phyloP scores from a whole-genome alignment of 208 protist species.

The Acanthamoeba triangularis region DNA sequence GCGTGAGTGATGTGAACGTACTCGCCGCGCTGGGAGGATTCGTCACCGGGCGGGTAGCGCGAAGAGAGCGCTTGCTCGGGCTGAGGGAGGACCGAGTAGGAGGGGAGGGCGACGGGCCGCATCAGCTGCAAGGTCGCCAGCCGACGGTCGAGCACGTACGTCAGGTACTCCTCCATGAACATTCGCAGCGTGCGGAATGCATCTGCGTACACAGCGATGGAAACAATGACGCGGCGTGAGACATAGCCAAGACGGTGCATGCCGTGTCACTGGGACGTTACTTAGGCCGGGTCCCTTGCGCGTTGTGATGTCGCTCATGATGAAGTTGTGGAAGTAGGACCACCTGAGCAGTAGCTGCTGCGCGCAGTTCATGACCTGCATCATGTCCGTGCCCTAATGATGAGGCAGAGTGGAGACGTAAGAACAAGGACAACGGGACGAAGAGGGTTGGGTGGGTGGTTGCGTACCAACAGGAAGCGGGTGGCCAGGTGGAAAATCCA shows the following conservation, averaged over 20 bases:
- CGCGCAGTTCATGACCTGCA: slow-evolving; percentile 1
- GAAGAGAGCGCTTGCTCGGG: neutral
- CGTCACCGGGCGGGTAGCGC: neutral
- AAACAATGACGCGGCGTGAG: neutral
- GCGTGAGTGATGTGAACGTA: neutral
- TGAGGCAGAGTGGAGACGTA: neutral
- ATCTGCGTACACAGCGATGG: neutral
- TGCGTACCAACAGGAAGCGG: neutral
- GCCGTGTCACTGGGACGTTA: neutral
- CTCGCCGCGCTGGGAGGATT: neutral
- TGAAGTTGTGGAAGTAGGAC: slow-evolving; percentile 66
- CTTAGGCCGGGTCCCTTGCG: slow-evolving; percentile 45
- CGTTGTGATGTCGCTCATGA: slow-evolving; percentile 44
- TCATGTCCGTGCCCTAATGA: slow-evolving; percentile 4
- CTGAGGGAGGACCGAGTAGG: neutral
- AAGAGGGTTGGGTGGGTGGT: neutral
- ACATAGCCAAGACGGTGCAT: neutral
- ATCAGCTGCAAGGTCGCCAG: neutral
- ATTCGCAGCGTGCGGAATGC: slow-evolving; percentile 51
- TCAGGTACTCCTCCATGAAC: slow-evolving; percentile 73
- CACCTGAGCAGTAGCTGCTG: slow-evolving; percentile 76
- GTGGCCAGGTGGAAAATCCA: slow-evolving; percentile 29
- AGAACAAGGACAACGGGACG: neutral
- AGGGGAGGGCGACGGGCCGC: neutral
- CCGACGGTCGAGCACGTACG: slow-evolving; percentile 59